Evolutionary conservation across 139 green algal genomes (phyloP).

Genomic region (Desmodesmus armatus): DNA sequence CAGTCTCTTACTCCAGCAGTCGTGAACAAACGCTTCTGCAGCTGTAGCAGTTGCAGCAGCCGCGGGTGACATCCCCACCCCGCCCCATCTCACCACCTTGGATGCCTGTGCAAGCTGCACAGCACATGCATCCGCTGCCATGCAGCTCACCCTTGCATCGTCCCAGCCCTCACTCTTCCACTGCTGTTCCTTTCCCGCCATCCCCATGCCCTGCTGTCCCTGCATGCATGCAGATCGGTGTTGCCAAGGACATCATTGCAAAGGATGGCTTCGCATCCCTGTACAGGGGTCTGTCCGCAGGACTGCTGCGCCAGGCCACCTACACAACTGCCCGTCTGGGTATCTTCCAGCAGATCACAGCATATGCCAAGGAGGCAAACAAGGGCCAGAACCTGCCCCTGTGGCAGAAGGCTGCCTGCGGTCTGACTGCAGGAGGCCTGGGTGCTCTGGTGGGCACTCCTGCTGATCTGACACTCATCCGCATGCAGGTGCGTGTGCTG

Average conservation of each 20-base stretch:
- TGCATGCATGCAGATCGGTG: constrained; percentile 67
- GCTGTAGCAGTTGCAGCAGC: not conserved
- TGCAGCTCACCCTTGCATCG: no score
- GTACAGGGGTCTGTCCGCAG: constrained; percentile 96
- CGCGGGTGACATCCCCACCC: no score
- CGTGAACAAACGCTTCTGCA: not conserved
- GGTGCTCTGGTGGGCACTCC: constrained; percentile 95
- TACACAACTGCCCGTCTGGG: constrained; percentile 99
- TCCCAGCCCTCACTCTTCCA: no score
- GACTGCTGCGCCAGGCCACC: constrained; percentile 96
- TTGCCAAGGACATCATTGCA: constrained; percentile 77
- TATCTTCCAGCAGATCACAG: constrained; percentile 88
- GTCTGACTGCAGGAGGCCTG: constrained; percentile 93
- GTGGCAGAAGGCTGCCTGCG: constrained; percentile 88
- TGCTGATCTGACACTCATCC: constrained; percentile 96
- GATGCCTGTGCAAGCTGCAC: no score
- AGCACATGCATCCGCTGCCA: no score
- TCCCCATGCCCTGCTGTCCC: not conserved
- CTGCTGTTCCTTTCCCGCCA: no score
- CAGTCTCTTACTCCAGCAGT: not conserved
- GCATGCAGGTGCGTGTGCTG: constrained; percentile 90
- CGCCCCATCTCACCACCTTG: no score
- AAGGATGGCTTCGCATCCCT: constrained; percentile 84
- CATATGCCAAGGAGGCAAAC: constrained; percentile 63
- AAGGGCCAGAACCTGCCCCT: constrained; percentile 78